phyloP scores from a whole-genome alignment of 129 eudicot species.

The Chrysanthemum lavandulifolium region DNA sequence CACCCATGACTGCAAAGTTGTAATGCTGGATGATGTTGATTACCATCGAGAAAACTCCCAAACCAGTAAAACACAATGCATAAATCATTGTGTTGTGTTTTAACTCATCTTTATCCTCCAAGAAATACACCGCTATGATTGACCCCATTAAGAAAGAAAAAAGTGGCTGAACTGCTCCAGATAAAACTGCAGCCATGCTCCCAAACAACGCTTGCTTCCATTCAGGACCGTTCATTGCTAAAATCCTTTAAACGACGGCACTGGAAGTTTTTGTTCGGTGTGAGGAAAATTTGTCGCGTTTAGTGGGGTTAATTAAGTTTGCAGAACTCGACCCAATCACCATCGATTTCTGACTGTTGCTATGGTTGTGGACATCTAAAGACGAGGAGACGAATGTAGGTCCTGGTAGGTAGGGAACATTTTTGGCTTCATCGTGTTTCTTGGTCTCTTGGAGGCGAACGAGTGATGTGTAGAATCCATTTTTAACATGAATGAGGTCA shows the following conservation, averaged over 20 bases:
- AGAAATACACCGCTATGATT: conserved; percentile 79
- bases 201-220: conserved; percentile 77
- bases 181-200: conserved; percentile 53
- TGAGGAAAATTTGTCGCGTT: conserved; percentile 10
- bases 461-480: conserved; percentile 70
- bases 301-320: conserved; percentile 41
- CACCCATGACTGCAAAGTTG: conserved; percentile 91
- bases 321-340: conserved; percentile 71
- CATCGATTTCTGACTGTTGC: conserved; percentile 56
- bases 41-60: conserved; percentile 61
- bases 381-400: conserved; percentile 32
- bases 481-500: conserved; percentile 50
- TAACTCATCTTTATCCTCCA: conserved; percentile 56
- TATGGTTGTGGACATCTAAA: conserved; percentile 42
- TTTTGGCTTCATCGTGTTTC: conserved; percentile 18
- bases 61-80: conserved; percentile 58
- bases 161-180: conserved; percentile 84
- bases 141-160: conserved; percentile 87
- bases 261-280: conserved; percentile 31
- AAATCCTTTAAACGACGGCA: conserved; percentile 72
- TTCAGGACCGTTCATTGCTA: conserved; percentile 88
- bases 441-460: conserved; percentile 73
- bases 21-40: conserved; percentile 78
- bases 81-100: conserved; percentile 64
- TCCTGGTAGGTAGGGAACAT: neutral